Evolutionary conservation across 768 basidiomycete genomes (phyloP), one percentile per base, ranked within the genome.

Genomic region (Tulasnella sp.): DNA sequence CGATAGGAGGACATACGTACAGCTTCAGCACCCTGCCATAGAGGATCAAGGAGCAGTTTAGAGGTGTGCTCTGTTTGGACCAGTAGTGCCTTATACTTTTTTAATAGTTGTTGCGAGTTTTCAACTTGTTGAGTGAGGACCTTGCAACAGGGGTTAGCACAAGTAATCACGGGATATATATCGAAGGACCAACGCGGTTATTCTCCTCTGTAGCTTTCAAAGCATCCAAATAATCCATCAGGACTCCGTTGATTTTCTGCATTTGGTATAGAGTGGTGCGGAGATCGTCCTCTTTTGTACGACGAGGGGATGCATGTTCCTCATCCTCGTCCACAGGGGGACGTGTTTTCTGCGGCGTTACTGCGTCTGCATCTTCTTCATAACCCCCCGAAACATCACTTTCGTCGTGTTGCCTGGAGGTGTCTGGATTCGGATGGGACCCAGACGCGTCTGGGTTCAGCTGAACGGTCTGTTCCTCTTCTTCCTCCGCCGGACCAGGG

Each of bases 11-110:
- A 48, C 27, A 35, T 27, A 37, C 62, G 23, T 32, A 62, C 62
- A 14, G 59, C 62, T 50, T 57, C 46, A n/a, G 62, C 62, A 32
- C 62, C 62, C 46, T 62, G 49, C 62, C 62, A 62, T n/a, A 48
- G 46, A 34, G 60, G 48, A 40, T 62, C 49, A 9, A 62, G 35
- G 17, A 62, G 49, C 19, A 62, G 45, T 25, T 49, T 35, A 43
- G 61, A 31, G 12, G 61, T 62, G 37, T 62, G 62, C 23, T 62
- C 61, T 21, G 62, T 55, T 50, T 62, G 62, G 11, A 59, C 60
- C 11, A 62, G 42, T 7, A 62, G 23, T 17, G 59, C 59, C 8
- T 53, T 60, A 57, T 62, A 62, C 19, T 52, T 54, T 32, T 62
- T 60, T 14, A 62, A 50, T 27, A 62, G 43, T 17, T 58, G 45